Percentiles rank a stretch among this genome's conserved stretches.
These are phyloP conservation scores for Chamaecrista fasciculata DNA, from an alignment of 306 rosid species.

Conservation along the genomic window DNA sequence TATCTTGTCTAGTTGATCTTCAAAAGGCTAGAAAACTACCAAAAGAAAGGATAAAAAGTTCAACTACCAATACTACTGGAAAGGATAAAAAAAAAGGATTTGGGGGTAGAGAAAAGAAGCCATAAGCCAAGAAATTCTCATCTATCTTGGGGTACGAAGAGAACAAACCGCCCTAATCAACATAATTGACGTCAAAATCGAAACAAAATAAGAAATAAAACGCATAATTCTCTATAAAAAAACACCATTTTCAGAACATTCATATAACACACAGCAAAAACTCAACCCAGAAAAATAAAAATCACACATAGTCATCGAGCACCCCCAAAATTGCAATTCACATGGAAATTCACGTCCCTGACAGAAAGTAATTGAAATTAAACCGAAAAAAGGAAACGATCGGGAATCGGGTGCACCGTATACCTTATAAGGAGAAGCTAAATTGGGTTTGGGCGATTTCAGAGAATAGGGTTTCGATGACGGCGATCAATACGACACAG, in stretches of 20 bases:
- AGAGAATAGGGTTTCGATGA: background rate
- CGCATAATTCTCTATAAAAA: slow-evolving; percentile 17
- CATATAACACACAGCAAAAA: background rate
- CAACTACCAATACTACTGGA: background rate
- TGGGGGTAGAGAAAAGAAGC: background rate
- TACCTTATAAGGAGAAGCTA: slow-evolving; percentile 21
- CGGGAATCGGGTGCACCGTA: slow-evolving; percentile 18
- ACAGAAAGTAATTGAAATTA: background rate
- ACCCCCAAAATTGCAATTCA: slow-evolving; percentile 21
- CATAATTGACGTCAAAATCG: background rate
- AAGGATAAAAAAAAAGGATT: background rate
- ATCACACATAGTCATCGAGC: background rate
- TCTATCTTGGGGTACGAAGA: background rate
- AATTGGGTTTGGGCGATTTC: slow-evolving; percentile 15
- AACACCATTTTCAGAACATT: background rate
- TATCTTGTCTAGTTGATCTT: background rate
- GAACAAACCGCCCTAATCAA: background rate
- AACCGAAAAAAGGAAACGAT: background rate
- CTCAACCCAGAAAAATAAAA: background rate
- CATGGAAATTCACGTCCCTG: background rate
- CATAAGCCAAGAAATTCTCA: background rate
- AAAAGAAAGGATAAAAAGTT: background rate
- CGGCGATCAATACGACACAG: slow-evolving; percentile 22
- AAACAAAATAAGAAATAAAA: background rate
- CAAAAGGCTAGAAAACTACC: slow-evolving; percentile 1